Base-by-base conservation (phyloP, 1,139 yeast genomes). In the Geotrichum siamense region DNA sequence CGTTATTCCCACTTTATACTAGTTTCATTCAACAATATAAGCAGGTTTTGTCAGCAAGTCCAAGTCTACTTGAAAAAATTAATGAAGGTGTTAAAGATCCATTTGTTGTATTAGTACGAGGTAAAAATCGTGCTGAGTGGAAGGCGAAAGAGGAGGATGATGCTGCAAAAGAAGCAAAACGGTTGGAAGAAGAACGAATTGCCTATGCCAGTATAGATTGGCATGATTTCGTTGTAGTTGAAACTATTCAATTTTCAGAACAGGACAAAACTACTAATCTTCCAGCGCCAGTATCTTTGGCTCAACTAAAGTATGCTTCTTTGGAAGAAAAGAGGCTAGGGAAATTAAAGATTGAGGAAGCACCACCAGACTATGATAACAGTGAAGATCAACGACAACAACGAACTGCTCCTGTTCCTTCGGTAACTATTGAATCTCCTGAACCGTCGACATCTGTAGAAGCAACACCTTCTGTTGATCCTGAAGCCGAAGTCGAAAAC, bases 131-230 rank as follows among this genome's bases (percentile, higher is more conserved):
- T 42, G 93, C 94, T 0, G 76, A 74, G 48, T 75, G 70, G 57
- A 67, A 65, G 12, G 68, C 72, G 12, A 69, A 70, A 44, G 61
- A 65, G 37, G 62, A 64, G 32, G 63, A 59, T 15, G 61, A 70
- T 51, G 62, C 48, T 6, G 52, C 53, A 25, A 56, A 61, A 39
- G 56, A 58, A 25, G 54, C 62, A 47, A 59, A 67, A 57, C 54
- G 61, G 46, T 54, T 62, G 44, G 65, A 65, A 48, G 51, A 65
- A 42, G 72, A 72, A 42, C 52, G 58, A 63, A 68, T 76, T 22
- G 78, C 75, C 38, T 84, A 72, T 63, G 89, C 93, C 0, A 75
- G 82, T 25, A 80, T 86, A 21, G 89, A 89, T 61, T 91, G 98
- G 98, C 80, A 80, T 49, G 85, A 83, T 50, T 87, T 87, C 57